Conservation (phyloP, 768 basidiomycete species). For the Hortiboletus campestris region DNA sequence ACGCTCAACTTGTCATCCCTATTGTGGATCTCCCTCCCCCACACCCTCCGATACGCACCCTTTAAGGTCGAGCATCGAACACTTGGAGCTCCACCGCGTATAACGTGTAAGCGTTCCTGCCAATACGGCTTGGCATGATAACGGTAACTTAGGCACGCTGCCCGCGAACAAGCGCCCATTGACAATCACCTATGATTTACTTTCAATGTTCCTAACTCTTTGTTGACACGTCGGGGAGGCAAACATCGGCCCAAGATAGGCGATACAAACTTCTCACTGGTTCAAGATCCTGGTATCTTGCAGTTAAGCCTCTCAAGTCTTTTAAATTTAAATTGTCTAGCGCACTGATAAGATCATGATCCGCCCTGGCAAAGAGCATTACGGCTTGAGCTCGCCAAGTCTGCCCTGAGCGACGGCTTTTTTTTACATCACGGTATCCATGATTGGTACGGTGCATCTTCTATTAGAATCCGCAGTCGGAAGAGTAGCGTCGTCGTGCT, state of each 20-base stretch:
- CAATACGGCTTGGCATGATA: not conserved
- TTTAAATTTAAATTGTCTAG: not conserved
- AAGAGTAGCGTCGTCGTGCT: too few relatives aligned
- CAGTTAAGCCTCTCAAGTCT: not conserved
- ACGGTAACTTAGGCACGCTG: not conserved
- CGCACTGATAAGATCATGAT: slow-evolving; percentile 11
- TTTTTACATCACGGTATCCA: not conserved
- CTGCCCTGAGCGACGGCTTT: not conserved
- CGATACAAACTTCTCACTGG: too few relatives aligned
- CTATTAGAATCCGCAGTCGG: too few relatives aligned
- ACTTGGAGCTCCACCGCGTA: slow-evolving; percentile 8
- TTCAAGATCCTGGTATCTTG: not conserved
- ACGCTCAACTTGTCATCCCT: not conserved
- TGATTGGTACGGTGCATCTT: too few relatives aligned
- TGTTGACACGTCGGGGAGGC: not conserved
- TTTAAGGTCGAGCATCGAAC: not conserved
- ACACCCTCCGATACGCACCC: not conserved
- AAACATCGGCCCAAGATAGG: not conserved
- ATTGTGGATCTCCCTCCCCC: not conserved
- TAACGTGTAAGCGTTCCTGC: not conserved
- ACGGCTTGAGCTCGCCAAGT: not conserved
- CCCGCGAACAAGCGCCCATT: not conserved
- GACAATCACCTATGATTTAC: not conserved
- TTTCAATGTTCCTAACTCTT: not conserved
- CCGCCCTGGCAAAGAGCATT: not conserved